phyloP scores from a whole-genome alignment of 768 basidiomycete genomes.

The Kwoniella sp. region DNA sequence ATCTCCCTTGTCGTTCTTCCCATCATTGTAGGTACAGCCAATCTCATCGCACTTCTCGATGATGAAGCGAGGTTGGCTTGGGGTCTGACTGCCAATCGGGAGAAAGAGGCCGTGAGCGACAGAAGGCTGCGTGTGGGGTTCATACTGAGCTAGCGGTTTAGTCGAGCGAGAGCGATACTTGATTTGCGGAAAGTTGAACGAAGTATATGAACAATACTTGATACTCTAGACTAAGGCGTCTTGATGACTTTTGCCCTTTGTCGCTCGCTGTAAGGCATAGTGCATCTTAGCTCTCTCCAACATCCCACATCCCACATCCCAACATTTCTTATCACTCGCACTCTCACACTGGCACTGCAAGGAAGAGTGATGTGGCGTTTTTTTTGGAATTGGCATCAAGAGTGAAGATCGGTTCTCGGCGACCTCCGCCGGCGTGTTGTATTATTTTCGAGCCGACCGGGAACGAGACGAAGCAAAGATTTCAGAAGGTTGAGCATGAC shows the following conservation, averaged over 20 bases:
- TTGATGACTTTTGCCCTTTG: no score
- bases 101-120: constrained; percentile 21
- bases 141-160: no score
- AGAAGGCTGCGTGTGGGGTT: constrained; percentile 16
- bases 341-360: no score
- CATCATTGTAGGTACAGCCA: neutral
- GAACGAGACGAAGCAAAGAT: constrained; percentile 5
- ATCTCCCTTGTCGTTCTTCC: constrained; percentile 4
- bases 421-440: neutral
- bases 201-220: no score
- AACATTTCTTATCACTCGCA: constrained; percentile 18
- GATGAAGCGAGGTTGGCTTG: constrained; percentile 33
- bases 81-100: constrained; percentile 23
- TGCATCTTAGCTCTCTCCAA: neutral
- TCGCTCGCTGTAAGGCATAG: neutral
- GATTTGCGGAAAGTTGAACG: no score
- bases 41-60: constrained; percentile 17
- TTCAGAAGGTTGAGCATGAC: constrained; percentile 16
- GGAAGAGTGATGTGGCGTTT: constrained; percentile 3
- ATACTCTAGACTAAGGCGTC: no score
- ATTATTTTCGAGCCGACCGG: neutral
- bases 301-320: constrained; percentile 21
- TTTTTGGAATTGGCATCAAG: no score
- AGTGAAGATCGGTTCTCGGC: neutral
- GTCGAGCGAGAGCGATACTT: no score